Conservation (phyloP, 805 yeast species). For the Saccharomycopsis vini region DNA sequence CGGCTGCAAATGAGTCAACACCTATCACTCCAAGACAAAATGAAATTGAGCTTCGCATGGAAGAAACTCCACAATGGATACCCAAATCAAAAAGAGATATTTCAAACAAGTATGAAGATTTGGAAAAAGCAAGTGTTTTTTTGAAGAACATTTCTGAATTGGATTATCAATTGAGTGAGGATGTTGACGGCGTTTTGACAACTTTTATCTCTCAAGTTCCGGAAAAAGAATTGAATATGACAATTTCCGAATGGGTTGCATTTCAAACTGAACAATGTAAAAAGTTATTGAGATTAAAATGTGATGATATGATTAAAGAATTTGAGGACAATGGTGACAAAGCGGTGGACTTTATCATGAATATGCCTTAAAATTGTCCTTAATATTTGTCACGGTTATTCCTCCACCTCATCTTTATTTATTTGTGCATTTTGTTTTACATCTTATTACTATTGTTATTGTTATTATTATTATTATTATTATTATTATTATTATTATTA, state of each 20-base stretch:
- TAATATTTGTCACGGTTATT: too few species aligned
- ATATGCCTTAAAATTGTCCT: too few species aligned
- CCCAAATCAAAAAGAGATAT: slow-evolving; percentile 4
- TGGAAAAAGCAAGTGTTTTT: slow-evolving; percentile 15
- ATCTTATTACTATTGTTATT: too few species aligned
- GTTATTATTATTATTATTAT: too few species aligned
- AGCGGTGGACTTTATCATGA: slow-evolving; percentile 39
- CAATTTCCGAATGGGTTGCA: slow-evolving; percentile 61
- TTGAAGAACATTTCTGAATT: slow-evolving; percentile 12
- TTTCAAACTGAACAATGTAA: slow-evolving; percentile 48
- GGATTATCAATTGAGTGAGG: slow-evolving; percentile 40
- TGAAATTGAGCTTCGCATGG: slow-evolving; percentile 7
- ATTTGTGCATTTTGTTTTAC: too few species aligned
- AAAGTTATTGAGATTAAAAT: slow-evolving; percentile 36
- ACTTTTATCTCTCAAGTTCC: slow-evolving; percentile 63
- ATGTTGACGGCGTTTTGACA: slow-evolving; percentile 56
- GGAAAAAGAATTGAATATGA: slow-evolving; percentile 55
- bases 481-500: too few species aligned
- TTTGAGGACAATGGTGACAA: slow-evolving; percentile 40
- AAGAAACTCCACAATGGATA: slow-evolving; percentile 10
- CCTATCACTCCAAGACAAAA: slow-evolving; percentile 4
- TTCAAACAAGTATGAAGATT: slow-evolving; percentile 11
- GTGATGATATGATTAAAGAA: slow-evolving; percentile 38
- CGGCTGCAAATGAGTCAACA: slow-evolving; percentile 9
- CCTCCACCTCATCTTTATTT: too few species aligned